phyloP scores from a whole-genome alignment of 2,329 filamentous ascomycete genomes.

The Tolypocladium tundrense region DNA sequence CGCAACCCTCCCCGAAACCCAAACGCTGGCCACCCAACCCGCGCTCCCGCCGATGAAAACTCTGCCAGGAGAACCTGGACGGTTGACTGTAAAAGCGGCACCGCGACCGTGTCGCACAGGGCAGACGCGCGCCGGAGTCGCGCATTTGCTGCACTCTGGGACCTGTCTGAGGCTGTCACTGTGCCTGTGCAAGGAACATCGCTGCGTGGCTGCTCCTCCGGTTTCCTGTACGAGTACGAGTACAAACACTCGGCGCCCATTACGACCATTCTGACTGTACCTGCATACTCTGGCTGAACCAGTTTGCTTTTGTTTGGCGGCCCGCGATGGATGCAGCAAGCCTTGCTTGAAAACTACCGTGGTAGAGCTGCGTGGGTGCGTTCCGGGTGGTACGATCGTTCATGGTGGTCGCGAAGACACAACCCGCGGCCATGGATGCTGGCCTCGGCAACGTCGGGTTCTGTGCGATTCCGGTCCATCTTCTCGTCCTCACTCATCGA shows the following conservation, averaged over 20 bases:
- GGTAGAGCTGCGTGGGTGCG: not conserved
- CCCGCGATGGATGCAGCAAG: not conserved
- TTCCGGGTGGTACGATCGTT: not conserved
- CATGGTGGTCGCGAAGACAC: not conserved
- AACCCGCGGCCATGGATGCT: not conserved
- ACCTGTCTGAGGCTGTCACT: not conserved
- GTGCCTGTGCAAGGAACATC: not conserved
- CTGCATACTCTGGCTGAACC: not conserved
- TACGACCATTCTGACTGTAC: constrained; percentile 1
- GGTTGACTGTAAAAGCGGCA: constrained; percentile 12
- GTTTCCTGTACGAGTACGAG: not conserved
- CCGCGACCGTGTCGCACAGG: constrained; percentile 11
- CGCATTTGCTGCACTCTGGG: not conserved
- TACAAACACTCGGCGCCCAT: not conserved
- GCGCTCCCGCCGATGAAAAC: constrained; percentile 12
- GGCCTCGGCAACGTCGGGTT: not conserved
- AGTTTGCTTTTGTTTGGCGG: constrained; percentile 1
- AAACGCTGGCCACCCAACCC: not conserved
- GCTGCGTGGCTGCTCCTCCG: not conserved
- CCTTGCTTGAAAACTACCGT: constrained; percentile 2
- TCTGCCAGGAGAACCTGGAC: constrained; percentile 21
- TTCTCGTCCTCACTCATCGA: not conserved
- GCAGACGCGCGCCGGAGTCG: not conserved
- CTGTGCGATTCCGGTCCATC: not conserved
- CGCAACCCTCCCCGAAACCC: not conserved